Base-by-base conservation (phyloP, 2,329 filamentous ascomycete genomes). In the Diplodia seriata region DNA sequence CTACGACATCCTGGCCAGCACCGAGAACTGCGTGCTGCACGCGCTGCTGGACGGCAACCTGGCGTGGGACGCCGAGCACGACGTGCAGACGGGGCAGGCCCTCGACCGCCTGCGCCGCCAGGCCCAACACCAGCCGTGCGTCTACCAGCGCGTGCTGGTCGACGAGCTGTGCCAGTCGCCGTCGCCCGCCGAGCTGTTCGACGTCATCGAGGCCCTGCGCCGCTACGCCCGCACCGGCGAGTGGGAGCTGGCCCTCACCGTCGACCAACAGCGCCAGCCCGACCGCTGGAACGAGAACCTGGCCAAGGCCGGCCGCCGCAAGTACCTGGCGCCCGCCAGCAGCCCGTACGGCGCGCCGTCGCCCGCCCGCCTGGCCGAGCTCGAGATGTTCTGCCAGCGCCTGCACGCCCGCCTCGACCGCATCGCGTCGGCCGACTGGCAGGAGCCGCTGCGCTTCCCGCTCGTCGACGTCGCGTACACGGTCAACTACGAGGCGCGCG, bases 41-140 rank as follows among this genome's bases (percentile, higher is more conserved):
- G 66, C 66, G 38, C n/a, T 68, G 40, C 50, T 68, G 38, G 66
- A 68, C 57, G 66, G 66, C 66, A 68, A 68, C 66, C 66, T 68
- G n/a, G 66, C 66, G 50, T 68, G 66, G 66, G 66, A 68, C 50
- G 66, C 66, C 20, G 57, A 68, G 66, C 66, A 68, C 57, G 66
- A 68, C 50, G 50, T 33, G 26, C 36, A 50, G 7, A 68, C 66
- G 14, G 51, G 57, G 6, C 43, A 47, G 12, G 66, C 66, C 36
- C 38, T 68, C 26, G 49, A 63, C 43, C 57, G 59, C n/a, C 66
- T 68, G 59, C 56, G 66, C 11, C 20, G 14, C 36, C 66, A 68
- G 40, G 66, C 66, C 36, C 47, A 18, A 6, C 29, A 53, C 50
- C 66, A 68, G 51, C 66, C 66, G 26, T 68, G 66, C 66, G 63